Conservation (phyloP, 2,329 filamentous ascomycete genomes). For the Apiospora aurea region DNA sequence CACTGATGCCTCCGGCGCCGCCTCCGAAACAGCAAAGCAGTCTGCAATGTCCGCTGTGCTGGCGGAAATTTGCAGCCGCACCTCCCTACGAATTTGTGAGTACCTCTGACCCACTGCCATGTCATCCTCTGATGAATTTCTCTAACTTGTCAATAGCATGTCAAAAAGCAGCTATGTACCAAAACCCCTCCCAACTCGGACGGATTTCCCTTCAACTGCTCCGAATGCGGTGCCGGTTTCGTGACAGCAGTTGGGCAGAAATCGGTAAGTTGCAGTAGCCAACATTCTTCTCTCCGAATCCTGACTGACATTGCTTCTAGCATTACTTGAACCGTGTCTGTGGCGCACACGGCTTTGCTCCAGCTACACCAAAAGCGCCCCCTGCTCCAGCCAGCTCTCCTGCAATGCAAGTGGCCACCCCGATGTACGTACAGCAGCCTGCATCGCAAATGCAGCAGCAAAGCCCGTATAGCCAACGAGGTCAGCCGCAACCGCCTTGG, state of each 20-base stretch:
- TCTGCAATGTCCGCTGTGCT: slow-evolving; percentile 40
- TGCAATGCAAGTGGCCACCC: slow-evolving; percentile 28
- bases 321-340: slow-evolving; percentile 55
- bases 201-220: slow-evolving; percentile 49
- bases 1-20: not conserved
- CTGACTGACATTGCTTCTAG: slow-evolving; percentile 27
- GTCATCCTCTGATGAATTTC: not conserved
- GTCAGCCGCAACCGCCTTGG: not conserved
- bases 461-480: slow-evolving; percentile 1
- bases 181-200: slow-evolving; percentile 32
- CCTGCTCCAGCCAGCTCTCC: slow-evolving; percentile 18
- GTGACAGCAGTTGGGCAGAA: slow-evolving; percentile 47
- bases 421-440: slow-evolving; percentile 9
- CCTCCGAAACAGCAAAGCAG: slow-evolving; percentile 24
- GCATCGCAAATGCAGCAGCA: slow-evolving; percentile 11
- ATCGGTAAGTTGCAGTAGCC: slow-evolving; percentile 44
- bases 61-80: slow-evolving; percentile 37
- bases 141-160: slow-evolving; percentile 41
- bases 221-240: slow-evolving; percentile 55
- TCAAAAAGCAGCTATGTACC: slow-evolving; percentile 44
- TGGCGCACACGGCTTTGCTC: slow-evolving; percentile 46
- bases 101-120: not conserved
- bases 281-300: not conserved
- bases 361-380: slow-evolving; percentile 33
- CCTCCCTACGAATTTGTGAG: slow-evolving; percentile 41